A percentile compares a stretch with the other conserved stretches of the same genome.
Conservation (phyloP, 495 filamentous ascomycete species). For the Parathielavia hyrcaniae region DNA sequence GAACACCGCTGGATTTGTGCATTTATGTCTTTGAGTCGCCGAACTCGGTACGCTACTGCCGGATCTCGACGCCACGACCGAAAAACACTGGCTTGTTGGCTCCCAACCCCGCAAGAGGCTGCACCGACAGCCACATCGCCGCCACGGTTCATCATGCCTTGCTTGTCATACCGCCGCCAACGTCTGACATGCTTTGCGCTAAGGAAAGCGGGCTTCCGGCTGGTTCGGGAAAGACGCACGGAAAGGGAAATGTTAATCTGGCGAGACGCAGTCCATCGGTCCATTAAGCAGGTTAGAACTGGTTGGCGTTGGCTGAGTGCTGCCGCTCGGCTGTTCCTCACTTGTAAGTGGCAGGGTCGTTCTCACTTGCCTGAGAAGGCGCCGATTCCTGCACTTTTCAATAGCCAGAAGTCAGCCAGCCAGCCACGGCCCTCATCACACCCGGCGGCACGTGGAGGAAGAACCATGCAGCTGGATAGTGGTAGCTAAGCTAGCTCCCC, state of each 20-base stretch:
- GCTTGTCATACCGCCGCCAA: not conserved
- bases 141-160: not conserved
- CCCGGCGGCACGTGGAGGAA: constrained; percentile 11
- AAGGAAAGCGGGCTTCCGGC: not conserved
- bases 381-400: not conserved
- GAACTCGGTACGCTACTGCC: not conserved
- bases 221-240: not conserved
- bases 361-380: too few species aligned
- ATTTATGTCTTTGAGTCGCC: not conserved
- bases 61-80: not conserved
- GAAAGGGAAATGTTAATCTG: constrained; percentile 3
- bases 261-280: not conserved
- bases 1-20: not conserved
- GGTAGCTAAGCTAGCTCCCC: not conserved
- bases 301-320: too few species aligned
- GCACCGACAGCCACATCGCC: not conserved
- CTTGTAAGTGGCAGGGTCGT: too few species aligned
- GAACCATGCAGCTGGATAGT: constrained; percentile 9
- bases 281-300: too few species aligned
- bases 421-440: constrained; percentile 7
- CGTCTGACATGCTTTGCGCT: constrained; percentile 1
- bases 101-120: constrained; percentile 2
- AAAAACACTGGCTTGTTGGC: not conserved
- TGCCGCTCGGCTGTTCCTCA: too few species aligned
- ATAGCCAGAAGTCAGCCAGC: not conserved